A percentile compares a stretch with the other conserved stretches of the same genome.
These are phyloP conservation scores for Puccinia coronata DNA, from an alignment of 1,284 basidiomycete species.

Conservation along the genomic window DNA sequence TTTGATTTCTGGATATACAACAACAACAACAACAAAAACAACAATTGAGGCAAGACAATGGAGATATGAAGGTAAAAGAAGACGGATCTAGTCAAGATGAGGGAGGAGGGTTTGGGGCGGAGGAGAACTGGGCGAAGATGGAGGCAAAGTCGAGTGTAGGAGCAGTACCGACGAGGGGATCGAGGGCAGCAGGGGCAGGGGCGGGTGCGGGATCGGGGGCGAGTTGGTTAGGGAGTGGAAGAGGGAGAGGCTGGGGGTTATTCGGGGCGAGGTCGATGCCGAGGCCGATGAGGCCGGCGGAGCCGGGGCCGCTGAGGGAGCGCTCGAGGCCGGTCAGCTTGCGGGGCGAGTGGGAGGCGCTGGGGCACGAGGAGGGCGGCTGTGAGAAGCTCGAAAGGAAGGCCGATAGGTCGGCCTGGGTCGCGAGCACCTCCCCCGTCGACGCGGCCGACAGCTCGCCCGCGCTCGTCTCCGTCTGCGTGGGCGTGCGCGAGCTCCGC, in stretches of 20 bases:
- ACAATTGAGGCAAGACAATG: not conserved
- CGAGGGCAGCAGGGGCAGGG: not conserved
- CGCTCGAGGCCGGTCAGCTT: not conserved
- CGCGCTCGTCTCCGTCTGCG: not conserved
- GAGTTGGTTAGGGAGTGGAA: not conserved
- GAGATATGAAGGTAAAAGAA: not conserved
- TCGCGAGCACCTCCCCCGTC: not conserved
- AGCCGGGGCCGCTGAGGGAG: no score
- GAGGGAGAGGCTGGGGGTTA: no score
- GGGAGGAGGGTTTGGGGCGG: not conserved
- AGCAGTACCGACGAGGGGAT: not conserved
- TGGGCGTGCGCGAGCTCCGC: no score
- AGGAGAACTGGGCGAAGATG: not conserved
- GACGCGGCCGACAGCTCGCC: not conserved
- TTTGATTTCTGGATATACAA: no score
- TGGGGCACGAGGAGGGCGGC: not conserved
- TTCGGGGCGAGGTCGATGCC: not conserved
- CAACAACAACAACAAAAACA: no score
- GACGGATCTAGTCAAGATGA: not conserved
- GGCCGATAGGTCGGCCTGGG: conserved; percentile 18
- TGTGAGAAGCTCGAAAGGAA: conserved; percentile 10
- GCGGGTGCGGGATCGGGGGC: not conserved
- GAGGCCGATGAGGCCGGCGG: not conserved
- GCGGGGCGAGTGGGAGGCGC: not conserved
- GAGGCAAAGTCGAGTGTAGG: not conserved